Evolutionary conservation across 108 stramenopile species (phyloP).

Genomic region (Cyclotella distinguenda): DNA sequence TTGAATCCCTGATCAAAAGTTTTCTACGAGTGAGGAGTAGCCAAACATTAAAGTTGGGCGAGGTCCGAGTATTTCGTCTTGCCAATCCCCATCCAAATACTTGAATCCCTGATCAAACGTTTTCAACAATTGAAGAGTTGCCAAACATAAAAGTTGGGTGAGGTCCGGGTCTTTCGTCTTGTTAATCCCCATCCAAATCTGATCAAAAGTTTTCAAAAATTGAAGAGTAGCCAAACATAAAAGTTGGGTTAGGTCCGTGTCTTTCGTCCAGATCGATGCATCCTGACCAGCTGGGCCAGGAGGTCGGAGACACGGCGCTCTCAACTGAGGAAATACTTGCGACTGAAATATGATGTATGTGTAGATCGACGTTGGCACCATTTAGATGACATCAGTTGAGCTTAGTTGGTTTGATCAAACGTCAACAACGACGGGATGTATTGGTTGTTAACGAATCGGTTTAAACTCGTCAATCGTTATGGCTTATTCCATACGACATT

Average conservation of each 20-base stretch:
- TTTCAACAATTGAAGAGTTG: conserved; percentile 71
- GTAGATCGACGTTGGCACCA: conserved; percentile 74
- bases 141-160: conserved; percentile 70
- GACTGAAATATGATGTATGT: conserved; percentile 67
- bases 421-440: no score
- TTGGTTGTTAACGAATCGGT: no score
- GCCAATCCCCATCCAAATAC: conserved; percentile 71
- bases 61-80: no score
- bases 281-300: conserved; percentile 56
- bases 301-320: conserved; percentile 55
- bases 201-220: conserved; percentile 65
- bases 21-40: conserved; percentile 70
- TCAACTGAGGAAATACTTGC: conserved; percentile 69
- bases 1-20: conserved; percentile 68
- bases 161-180: conserved; percentile 89
- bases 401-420: no score
- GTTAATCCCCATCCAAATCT: conserved; percentile 65
- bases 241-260: conserved; percentile 81
- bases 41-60: conserved; percentile 70
- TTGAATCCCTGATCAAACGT: conserved; percentile 68
- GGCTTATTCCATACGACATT: no score
- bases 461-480: no score
- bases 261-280: conserved; percentile 66
- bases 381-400: no score
- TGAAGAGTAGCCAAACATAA: conserved; percentile 78